Conservation (phyloP, 2,329 filamentous ascomycete genomes). For the Xylaria polymorpha region DNA sequence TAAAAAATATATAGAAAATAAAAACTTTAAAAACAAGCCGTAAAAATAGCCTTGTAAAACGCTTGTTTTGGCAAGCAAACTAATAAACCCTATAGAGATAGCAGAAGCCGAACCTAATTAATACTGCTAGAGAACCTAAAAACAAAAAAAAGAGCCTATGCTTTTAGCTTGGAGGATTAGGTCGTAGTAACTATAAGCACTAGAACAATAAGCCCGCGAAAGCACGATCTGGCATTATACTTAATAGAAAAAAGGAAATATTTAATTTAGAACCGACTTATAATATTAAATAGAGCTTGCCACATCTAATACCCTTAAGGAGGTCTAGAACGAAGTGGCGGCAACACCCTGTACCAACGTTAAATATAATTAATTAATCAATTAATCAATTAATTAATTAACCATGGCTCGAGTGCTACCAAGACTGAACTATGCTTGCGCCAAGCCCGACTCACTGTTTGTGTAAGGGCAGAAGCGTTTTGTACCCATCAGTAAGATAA, state of each 20-base stretch:
- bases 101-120: neutral
- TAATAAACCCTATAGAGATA: neutral
- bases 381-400: too few relatives aligned
- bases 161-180: neutral
- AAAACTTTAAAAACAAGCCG: neutral
- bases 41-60: neutral
- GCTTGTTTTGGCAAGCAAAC: neutral
- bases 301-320: neutral
- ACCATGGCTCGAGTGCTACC: too few relatives aligned
- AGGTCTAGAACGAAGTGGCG: too few relatives aligned
- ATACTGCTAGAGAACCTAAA: neutral
- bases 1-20: conserved; percentile 4
- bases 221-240: neutral
- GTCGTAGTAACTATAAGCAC: neutral
- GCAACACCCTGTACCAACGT: neutral
- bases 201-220: neutral
- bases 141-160: neutral
- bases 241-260: neutral
- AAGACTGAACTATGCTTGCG: too few relatives aligned
- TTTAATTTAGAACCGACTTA: neutral
- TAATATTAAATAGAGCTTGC: neutral
- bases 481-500: too few relatives aligned
- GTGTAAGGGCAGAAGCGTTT: too few relatives aligned
- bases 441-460: too few relatives aligned
- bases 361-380: neutral